phyloP scores from a whole-genome alignment of 129 eudicot species.

The Lonicera japonica region DNA sequence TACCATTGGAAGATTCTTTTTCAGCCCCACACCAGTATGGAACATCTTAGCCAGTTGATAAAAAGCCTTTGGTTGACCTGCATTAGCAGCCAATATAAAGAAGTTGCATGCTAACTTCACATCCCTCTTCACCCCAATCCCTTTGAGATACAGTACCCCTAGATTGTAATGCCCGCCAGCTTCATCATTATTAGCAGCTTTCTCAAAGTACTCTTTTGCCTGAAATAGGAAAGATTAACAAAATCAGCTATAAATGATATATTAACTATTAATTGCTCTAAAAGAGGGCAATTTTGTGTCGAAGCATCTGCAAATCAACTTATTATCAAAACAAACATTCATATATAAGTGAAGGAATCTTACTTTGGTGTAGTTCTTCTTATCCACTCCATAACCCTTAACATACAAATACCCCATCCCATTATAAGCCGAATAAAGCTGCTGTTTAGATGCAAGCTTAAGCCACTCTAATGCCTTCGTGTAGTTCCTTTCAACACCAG shows the following conservation, averaged over 20 bases:
- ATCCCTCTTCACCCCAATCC: conserved; percentile 80
- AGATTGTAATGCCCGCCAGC: conserved; percentile 92
- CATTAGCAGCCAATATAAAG: conserved; percentile 79
- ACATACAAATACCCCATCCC: conserved; percentile 95
- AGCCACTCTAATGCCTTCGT: conserved; percentile 91
- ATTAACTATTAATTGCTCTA: too few relatives aligned
- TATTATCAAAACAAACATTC: too few relatives aligned
- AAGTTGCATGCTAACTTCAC: conserved; percentile 62
- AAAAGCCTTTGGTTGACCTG: conserved; percentile 95
- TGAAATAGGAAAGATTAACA: conserved; percentile 18
- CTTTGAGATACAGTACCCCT: conserved; percentile 91
- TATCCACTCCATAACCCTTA: conserved; percentile 95
- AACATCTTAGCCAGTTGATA: conserved; percentile 96
- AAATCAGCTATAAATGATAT: too few relatives aligned
- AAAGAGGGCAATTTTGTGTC: too few relatives aligned
- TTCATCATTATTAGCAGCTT: conserved; percentile 85
- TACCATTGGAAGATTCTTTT: conserved; percentile 85
- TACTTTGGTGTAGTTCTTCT: conserved; percentile 90
- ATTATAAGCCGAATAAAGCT: conserved; percentile 91
- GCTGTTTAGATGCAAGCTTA: conserved; percentile 79
- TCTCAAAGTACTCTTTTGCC: conserved; percentile 97
- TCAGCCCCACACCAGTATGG: conserved; percentile 87
- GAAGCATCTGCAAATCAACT: too few relatives aligned
- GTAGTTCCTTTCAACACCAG: conserved; percentile 85
- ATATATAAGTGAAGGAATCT: conserved; percentile 17